phyloP scores from a whole-genome alignment of 805 yeast species.

The Candida quercuum region DNA sequence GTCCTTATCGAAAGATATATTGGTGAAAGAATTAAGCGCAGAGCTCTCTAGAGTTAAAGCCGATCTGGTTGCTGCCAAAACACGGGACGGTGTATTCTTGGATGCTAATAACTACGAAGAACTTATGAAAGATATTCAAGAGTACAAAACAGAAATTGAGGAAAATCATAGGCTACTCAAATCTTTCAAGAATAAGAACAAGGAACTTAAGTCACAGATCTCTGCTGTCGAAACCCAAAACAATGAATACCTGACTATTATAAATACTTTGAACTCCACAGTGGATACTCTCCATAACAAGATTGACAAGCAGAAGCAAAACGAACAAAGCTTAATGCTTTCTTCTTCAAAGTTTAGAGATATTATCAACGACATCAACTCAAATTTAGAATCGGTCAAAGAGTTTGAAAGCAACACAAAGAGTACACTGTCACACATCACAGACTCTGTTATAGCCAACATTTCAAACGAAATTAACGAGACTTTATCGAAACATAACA shows the following conservation, averaged over 20 bases:
- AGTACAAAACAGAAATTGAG: constrained; percentile 42
- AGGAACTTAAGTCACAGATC: constrained; percentile 20
- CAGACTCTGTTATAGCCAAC: constrained; percentile 6
- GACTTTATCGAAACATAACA: background rate
- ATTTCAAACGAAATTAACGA: constrained; percentile 4
- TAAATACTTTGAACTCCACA: constrained; percentile 22
- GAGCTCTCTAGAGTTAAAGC: constrained; percentile 44
- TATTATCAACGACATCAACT: constrained; percentile 24
- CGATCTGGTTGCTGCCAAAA: constrained; percentile 58
- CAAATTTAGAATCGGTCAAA: constrained; percentile 22
- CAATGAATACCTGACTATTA: constrained; percentile 18
- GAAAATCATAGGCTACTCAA: constrained; percentile 41
- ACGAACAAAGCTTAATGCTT: constrained; percentile 27
- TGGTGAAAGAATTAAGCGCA: constrained; percentile 41
- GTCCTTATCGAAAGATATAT: constrained; percentile 45
- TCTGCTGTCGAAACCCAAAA: constrained; percentile 18
- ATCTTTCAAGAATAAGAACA: constrained; percentile 32
- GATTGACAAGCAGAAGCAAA: constrained; percentile 25
- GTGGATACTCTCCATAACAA: constrained; percentile 24
- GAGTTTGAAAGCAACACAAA: constrained; percentile 19
- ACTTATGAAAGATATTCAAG: constrained; percentile 42
- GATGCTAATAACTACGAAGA: constrained; percentile 54
- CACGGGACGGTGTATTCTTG: constrained; percentile 62
- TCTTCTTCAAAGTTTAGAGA: constrained; percentile 29
- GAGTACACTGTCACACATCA: constrained; percentile 8